Base-by-base conservation (phyloP, 768 basidiomycete genomes). In the Termitomyces sp. region DNA sequence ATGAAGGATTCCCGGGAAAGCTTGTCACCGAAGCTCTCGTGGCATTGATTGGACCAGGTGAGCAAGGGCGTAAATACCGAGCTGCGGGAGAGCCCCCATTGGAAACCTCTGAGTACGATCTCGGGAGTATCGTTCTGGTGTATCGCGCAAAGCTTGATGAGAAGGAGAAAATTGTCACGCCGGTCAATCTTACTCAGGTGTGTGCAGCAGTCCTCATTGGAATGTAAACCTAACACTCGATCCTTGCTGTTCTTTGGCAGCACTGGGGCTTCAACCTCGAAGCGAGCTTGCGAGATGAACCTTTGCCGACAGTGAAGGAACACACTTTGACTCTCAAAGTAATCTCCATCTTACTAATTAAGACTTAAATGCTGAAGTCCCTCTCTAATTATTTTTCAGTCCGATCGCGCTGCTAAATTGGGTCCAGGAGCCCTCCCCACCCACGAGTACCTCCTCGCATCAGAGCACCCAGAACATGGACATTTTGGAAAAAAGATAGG, bases 201-300 rank as follows among this genome's bases (percentile, higher is more conserved):
- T 87, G 60, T 35, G 76, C 27, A 25, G 25, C 51, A 53, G 6
- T 53, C 15, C 29, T 27, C 29, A 33, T 12, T 43, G 3, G 29
- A 32, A 20, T 5, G 12, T 13, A 23, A 25, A 36, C 5, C 0
- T 10, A 23, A n/a, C 13, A 18, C 53, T 42, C 42, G 45, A 27
- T n/a, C 25, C 38, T 46, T 41, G 13, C 20, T 32, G 51, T 40
- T 23, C 29, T 25, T 29, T 45, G 0, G 54, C n/a, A 90, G 86
- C 88, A 90, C 66, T 90, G 88, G 87, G 89, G 88, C 27, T 90
- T 89, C 73, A 90, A 91, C 63, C 78, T 90, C 11, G 85, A 88
- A 32, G 88, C 85, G 1, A 89, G 86, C 61, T 70, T 86, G 39
- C 67, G 69, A 43, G 72, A 71, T 7, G 76, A 79, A 32, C 65